phyloP scores from a whole-genome alignment of 2,329 filamentous ascomycete species.

The Penicillium sp. region DNA sequence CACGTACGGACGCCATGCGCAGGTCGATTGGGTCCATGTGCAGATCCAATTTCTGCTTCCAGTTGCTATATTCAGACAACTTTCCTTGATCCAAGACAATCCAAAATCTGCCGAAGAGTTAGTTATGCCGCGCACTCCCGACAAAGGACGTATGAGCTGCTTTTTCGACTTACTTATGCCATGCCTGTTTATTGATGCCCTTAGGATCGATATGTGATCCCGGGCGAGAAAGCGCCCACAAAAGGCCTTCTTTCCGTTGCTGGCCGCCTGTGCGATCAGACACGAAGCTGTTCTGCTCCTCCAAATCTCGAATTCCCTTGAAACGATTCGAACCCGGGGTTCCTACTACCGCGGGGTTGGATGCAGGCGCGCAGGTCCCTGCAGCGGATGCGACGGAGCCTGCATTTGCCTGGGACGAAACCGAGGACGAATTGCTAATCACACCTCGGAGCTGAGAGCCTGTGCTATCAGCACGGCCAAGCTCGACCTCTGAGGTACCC shows the following conservation, averaged over 20 bases:
- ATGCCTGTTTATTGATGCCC: constrained; percentile 93
- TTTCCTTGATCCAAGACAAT: constrained; percentile 96
- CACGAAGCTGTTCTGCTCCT: constrained; percentile 70
- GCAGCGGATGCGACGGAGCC: constrained; percentile 32
- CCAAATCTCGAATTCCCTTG: constrained; percentile 88
- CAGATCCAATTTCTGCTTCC: constrained; percentile 94
- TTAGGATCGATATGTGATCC: constrained; percentile 94
- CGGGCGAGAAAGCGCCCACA: constrained; percentile 92
- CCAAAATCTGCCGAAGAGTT: constrained; percentile 73
- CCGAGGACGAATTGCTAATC: constrained; percentile 49
- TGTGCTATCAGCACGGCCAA: constrained; percentile 73
- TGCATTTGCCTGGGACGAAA: constrained; percentile 43
- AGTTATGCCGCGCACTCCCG: not conserved
- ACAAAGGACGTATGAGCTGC: not conserved
- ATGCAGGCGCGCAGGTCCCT: constrained; percentile 21
- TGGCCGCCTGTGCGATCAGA: constrained; percentile 61
- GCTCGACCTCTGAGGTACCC: constrained; percentile 64
- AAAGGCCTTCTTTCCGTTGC: constrained; percentile 85
- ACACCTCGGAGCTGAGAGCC: constrained; percentile 65
- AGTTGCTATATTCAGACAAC: constrained; percentile 97
- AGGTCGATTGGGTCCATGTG: constrained; percentile 98
- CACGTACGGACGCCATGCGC: constrained; percentile 92
- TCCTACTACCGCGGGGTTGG: constrained; percentile 25
- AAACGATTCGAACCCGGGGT: constrained; percentile 61
- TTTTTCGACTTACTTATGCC: constrained; percentile 82